phyloP scores from a whole-genome alignment of 78 protist species.

The Dictyostelium discoideum region DNA sequence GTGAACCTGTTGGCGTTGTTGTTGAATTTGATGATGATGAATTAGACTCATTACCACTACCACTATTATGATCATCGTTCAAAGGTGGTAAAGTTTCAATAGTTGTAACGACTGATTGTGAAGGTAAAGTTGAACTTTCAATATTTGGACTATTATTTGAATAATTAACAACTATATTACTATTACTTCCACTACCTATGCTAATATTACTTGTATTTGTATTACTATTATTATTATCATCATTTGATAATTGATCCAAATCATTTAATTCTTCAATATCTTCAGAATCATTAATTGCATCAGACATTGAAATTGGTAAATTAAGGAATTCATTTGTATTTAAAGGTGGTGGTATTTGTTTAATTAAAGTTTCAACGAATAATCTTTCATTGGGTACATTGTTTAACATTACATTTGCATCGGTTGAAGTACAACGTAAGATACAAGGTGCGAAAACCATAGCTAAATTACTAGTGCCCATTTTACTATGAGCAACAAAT shows the following conservation, averaged over 20 bases:
- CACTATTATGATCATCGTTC: background rate
- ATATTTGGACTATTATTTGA: constrained; percentile 1
- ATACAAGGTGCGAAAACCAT: constrained; percentile 77
- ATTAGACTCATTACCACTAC: background rate
- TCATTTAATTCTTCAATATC: constrained; percentile 73
- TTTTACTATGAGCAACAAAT: constrained; percentile 59
- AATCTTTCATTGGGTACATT: constrained; percentile 48
- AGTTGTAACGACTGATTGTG: background rate
- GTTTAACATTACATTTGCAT: constrained; percentile 46
- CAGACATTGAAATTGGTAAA: constrained; percentile 31
- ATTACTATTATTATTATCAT: background rate
- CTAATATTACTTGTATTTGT: background rate
- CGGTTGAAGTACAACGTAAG: constrained; percentile 51
- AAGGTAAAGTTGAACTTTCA: background rate
- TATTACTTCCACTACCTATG: background rate
- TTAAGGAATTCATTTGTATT: constrained; percentile 11
- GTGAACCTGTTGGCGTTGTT: background rate
- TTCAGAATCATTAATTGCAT: constrained; percentile 37
- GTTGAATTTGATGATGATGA: background rate
- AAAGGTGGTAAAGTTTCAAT: background rate
- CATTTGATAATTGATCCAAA: background rate
- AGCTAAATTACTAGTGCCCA: constrained; percentile 54
- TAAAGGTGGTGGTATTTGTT: constrained; percentile 21
- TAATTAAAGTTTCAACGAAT: constrained; percentile 55
- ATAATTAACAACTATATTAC: background rate